A percentile compares a stretch with the other conserved stretches of the same genome.
These are phyloP conservation scores for Russula foetens DNA, from an alignment of 768 basidiomycete genomes.

Conservation along the genomic window DNA sequence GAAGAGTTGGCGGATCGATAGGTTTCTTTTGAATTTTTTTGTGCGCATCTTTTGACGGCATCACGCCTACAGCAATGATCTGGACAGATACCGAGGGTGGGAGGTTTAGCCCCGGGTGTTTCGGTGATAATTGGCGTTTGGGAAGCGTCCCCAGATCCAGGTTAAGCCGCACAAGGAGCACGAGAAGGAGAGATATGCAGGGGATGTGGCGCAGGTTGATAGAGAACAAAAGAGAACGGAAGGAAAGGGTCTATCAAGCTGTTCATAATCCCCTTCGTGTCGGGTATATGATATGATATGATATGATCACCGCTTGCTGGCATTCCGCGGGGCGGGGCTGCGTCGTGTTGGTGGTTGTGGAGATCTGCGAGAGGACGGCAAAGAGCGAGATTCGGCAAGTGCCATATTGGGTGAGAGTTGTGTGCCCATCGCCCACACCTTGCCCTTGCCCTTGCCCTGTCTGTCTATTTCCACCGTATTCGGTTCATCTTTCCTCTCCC, in stretches of 20 bases:
- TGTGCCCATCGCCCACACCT: not conserved
- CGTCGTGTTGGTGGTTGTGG: not conserved
- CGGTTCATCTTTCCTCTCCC: not conserved
- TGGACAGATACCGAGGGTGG: not conserved
- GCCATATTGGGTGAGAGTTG: not conserved
- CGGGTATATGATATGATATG: no score
- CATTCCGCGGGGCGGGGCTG: not conserved
- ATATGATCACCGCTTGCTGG: no score
- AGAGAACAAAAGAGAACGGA: not conserved
- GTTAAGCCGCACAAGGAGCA: not conserved
- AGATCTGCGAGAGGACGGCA: not conserved
- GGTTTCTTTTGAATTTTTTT: no score
- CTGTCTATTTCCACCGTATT: not conserved
- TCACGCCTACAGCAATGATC: not conserved
- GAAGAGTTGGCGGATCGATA: not conserved
- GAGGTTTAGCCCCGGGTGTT: no score
- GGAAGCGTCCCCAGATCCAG: not conserved
- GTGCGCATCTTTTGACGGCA: not conserved
- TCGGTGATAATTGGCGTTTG: not conserved
- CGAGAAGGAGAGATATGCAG: not conserved
- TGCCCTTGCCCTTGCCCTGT: not conserved
- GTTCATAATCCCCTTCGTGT: no score
- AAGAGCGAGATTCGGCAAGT: not conserved
- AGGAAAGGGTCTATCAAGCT: no score
- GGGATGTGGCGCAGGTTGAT: not conserved